Evolutionary conservation across 2,329 filamentous ascomycete genomes (phyloP), one percentile per base, ranked within the genome.

Genomic region (Cytospora leucostoma): DNA sequence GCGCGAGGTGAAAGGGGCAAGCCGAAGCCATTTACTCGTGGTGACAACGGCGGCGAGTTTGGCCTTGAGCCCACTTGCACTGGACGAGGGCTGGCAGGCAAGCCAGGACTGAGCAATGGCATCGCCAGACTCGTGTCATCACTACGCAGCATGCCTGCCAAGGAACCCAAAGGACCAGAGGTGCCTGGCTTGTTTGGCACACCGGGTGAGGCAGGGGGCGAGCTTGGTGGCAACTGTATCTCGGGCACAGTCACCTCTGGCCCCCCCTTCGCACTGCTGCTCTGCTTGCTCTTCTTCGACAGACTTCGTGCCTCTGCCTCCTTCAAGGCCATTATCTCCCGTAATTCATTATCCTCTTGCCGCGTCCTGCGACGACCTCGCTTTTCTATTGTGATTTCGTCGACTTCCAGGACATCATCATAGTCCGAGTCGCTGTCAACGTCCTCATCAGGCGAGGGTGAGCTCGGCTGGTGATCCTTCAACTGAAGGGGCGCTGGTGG

Each of bases 401-500:
- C 83, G 4, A 89, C 86, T 66, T 91, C 88, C 13, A 92, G 76
- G 40, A 90, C 83, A 67, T 93, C 90, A 64, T 95, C 92, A 69
- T 93, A 95, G 67, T 96, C 93, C 0, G 91, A 93, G 65, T 92
- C 91, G 0, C 88, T 88, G 40, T 87, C 84, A 2, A 71, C 70
- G 3, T 84, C 82, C 13, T 88, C 87, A n/a, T 88, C 85, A 4
- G 73, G 69, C 2, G 73, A 68, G 0, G 69, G 67, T 2, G 71
- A 68, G 33, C 68, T 71, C 11, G 73, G 71, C n/a, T 72, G 71
- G 19, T 74, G 69, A 54, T 79, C 78, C 51, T 82, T 82, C 32
- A 98, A 81, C 71, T 93, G 88, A 60, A 98, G 76, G 2, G 94
- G 93, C 13, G 92, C 91, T 54, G 94, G 94, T 3, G 93, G 93